Percentiles rank a stretch among this genome's conserved stretches.
Conservation (phyloP, 2,329 filamentous ascomycete species). For the Aphanoascus verrucosus region DNA sequence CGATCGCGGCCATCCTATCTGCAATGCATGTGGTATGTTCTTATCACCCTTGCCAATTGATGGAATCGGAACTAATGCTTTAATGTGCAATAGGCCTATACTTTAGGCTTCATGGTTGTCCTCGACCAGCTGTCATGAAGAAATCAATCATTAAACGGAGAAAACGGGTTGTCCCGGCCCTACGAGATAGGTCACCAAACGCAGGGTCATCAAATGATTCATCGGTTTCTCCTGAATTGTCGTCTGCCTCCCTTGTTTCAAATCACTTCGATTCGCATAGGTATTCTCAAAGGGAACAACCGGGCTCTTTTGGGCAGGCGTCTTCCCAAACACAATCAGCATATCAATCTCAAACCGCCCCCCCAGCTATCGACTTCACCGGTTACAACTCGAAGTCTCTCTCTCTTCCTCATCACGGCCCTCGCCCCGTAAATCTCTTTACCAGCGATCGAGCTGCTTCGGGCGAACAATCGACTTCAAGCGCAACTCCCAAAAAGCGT, state of each 20-base stretch:
- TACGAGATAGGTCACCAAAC: slow-evolving; percentile 39
- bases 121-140: slow-evolving; percentile 96
- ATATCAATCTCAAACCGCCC: slow-evolving; percentile 24
- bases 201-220: slow-evolving; percentile 34
- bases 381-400: slow-evolving; percentile 31
- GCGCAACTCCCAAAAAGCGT: slow-evolving; percentile 28
- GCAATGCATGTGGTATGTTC: slow-evolving; percentile 86
- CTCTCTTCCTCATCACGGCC: slow-evolving; percentile 25
- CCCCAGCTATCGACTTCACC: slow-evolving; percentile 43
- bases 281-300: slow-evolving; percentile 24
- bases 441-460: background rate
- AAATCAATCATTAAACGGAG: slow-evolving; percentile 92
- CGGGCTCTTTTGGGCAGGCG: slow-evolving; percentile 23
- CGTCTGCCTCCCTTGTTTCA: slow-evolving; percentile 24
- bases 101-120: slow-evolving; percentile 88
- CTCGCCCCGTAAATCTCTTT: slow-evolving; percentile 18
- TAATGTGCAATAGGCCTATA: slow-evolving; percentile 58
- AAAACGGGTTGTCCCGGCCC: slow-evolving; percentile 82
- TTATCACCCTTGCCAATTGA: background rate
- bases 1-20: slow-evolving; percentile 90
- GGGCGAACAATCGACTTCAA: background rate
- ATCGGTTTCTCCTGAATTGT: slow-evolving; percentile 35
- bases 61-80: background rate
- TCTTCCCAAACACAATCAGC: slow-evolving; percentile 2
- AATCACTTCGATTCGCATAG: slow-evolving; percentile 25